Base-by-base conservation (phyloP, 2,329 filamentous ascomycete genomes). In the Clonostachys rosea region DNA sequence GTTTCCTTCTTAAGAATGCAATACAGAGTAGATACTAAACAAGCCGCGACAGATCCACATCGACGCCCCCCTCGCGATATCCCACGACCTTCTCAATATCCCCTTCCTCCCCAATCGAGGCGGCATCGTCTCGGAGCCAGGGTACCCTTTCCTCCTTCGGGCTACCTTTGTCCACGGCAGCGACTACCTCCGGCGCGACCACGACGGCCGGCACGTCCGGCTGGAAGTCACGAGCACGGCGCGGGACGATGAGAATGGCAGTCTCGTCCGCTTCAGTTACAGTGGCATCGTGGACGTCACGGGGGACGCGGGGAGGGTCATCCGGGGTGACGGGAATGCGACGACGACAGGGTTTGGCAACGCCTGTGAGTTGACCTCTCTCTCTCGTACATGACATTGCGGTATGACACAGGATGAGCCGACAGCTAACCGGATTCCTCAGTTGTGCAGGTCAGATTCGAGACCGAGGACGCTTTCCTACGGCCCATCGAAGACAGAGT, bases 171-270 rank as follows among this genome's bases (percentile, higher is more conserved):
- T 64, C 43, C 65, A 69, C 44, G 69, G 67, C 18, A 60, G 61
- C 43, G 69, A 72, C 53, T 70, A 63, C 54, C 56, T 72, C 44
- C 66, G 64, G 24, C 60, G 60, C 44, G 69, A 71, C 49, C 60
- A 65, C 3, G 57, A 61, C 44, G 66, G 66, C 5, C 54, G 58
- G 34, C 61, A 65, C 50, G 56, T 64, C 30, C 61, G 67, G 24
- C 62, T 72, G 43, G 63, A 70, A 37, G 69, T 71, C 9, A 58
- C 59, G 14, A 64, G 61, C 46, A 55, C 66, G 34, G 55, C 66
- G 30, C 63, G 60, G 20, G 59, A 63, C 37, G 60, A 62, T 45
- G 44, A 46, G 9, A 59, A 56, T 9, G 64, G 63, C 18, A 59
- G 64, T 12, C 35, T 64, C 12, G 56, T 72, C 40, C 60, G 54